phyloP scores from a whole-genome alignment of 192 early-diverging fungal genomes.

The Kickxella alabastrina region DNA sequence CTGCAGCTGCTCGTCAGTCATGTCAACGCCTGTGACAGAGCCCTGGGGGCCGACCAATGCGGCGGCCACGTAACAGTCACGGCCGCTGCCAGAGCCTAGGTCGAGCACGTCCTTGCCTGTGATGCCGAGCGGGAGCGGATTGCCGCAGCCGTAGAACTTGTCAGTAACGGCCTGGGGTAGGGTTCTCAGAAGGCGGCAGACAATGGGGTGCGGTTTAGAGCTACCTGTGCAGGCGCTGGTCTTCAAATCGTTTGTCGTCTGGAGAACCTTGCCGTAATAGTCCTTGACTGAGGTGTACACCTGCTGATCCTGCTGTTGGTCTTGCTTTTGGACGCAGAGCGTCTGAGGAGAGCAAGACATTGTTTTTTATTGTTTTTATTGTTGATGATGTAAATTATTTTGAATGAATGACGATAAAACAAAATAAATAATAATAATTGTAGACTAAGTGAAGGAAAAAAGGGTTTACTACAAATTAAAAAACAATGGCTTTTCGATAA shows the following conservation, averaged over 20 bases:
- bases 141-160: conserved; percentile 46
- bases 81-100: conserved; percentile 44
- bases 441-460: too few species aligned
- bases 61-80: conserved; percentile 51
- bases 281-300: conserved; percentile 27
- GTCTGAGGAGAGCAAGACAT: too few species aligned
- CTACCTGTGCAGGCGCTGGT: conserved; percentile 26
- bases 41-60: conserved; percentile 37
- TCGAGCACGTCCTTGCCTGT: conserved; percentile 41
- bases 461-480: too few species aligned
- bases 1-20: too few species aligned
- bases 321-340: too few species aligned
- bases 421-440: too few species aligned
- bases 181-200: conserved; percentile 6
- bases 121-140: conserved; percentile 44
- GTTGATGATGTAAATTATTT: too few species aligned
- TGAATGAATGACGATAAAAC: too few species aligned
- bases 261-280: conserved; percentile 38
- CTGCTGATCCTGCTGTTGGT: too few species aligned
- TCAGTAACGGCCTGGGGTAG: conserved; percentile 30
- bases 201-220: background rate
- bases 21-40: conserved; percentile 43
- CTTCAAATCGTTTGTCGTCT: conserved; percentile 16
- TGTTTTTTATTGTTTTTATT: too few species aligned
- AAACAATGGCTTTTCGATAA: too few species aligned